Conservation (phyloP, 495 filamentous ascomycete genomes). For the Hypoxylon rickii region DNA sequence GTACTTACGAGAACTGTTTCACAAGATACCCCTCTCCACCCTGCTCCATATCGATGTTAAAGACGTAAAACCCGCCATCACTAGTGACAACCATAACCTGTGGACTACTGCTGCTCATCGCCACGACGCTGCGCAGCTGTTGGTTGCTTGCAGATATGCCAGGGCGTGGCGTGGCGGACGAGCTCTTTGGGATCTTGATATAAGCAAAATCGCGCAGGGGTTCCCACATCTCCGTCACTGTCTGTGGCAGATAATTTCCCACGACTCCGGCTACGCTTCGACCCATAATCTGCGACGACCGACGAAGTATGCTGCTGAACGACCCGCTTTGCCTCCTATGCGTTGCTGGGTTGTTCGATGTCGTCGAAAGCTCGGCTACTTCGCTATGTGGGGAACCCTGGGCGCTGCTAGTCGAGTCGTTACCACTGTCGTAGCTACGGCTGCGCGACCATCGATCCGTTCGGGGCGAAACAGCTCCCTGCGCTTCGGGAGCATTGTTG, state of each 20-base stretch:
- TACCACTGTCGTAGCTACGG: slow-evolving; percentile 52
- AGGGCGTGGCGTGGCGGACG: slow-evolving; percentile 40
- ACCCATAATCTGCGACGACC: slow-evolving; percentile 96
- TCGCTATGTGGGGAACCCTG: slow-evolving; percentile 52
- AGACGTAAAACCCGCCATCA: slow-evolving; percentile 93
- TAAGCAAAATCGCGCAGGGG: slow-evolving; percentile 93
- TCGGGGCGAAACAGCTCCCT: slow-evolving; percentile 43
- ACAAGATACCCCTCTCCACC: slow-evolving; percentile 92
- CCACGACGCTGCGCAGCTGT: slow-evolving; percentile 81
- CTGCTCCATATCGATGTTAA: slow-evolving; percentile 90
- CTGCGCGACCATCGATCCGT: slow-evolving; percentile 53
- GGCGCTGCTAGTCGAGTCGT: slow-evolving; percentile 50
- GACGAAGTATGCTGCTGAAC: slow-evolving; percentile 86
- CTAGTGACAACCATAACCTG: slow-evolving; percentile 98
- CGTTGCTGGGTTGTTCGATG: slow-evolving; percentile 49
- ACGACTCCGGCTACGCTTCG: slow-evolving; percentile 85
- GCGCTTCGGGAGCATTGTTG: slow-evolving; percentile 34
- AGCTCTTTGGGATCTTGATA: slow-evolving; percentile 82
- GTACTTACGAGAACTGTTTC: slow-evolving; percentile 83
- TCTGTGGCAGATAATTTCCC: slow-evolving; percentile 86
- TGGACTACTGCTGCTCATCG: slow-evolving; percentile 89
- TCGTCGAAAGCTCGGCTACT: slow-evolving; percentile 40
- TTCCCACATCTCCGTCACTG: slow-evolving; percentile 97
- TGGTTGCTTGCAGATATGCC: slow-evolving; percentile 38
- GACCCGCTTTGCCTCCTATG: slow-evolving; percentile 62